These are phyloP conservation scores for Podospora comata DNA, from an alignment of 495 filamentous ascomycete species.

Conservation along the genomic window DNA sequence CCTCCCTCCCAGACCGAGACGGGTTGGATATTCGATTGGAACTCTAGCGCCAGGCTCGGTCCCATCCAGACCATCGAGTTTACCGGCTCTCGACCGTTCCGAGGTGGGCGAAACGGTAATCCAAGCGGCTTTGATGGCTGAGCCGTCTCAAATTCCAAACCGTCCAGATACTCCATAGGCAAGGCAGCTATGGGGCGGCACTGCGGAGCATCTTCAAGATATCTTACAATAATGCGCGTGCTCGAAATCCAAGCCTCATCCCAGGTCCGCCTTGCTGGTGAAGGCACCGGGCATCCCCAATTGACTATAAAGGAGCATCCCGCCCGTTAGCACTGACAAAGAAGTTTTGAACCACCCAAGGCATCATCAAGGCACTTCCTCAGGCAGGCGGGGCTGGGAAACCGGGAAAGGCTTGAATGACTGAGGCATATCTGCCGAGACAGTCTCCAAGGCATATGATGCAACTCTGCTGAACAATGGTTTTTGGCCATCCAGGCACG, in stretches of 20 bases:
- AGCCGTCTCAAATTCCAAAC: constrained; percentile 6
- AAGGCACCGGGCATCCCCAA: background rate
- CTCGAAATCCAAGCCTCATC: constrained; percentile 1
- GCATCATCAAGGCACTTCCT: background rate
- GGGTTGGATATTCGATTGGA: background rate
- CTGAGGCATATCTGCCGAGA: background rate
- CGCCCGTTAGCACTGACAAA: background rate
- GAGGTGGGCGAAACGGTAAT: constrained; percentile 9
- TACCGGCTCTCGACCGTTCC: constrained; percentile 1
- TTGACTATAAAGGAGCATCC: background rate
- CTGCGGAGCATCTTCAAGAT: background rate
- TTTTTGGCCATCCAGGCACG: background rate
- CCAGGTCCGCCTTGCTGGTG: background rate
- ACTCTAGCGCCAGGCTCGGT: background rate
- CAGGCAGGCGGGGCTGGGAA: background rate
- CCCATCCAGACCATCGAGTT: background rate
- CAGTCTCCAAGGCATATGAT: background rate
- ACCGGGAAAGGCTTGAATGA: background rate
- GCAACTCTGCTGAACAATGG: background rate
- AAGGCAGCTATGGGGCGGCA: background rate
- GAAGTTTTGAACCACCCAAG: background rate
- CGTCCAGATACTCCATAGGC: background rate
- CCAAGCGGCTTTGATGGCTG: constrained; percentile 6
- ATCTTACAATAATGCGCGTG: background rate
- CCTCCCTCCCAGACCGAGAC: background rate